phyloP scores from a whole-genome alignment of 2,329 filamentous ascomycete genomes.

The Pseudocercospora musae region DNA sequence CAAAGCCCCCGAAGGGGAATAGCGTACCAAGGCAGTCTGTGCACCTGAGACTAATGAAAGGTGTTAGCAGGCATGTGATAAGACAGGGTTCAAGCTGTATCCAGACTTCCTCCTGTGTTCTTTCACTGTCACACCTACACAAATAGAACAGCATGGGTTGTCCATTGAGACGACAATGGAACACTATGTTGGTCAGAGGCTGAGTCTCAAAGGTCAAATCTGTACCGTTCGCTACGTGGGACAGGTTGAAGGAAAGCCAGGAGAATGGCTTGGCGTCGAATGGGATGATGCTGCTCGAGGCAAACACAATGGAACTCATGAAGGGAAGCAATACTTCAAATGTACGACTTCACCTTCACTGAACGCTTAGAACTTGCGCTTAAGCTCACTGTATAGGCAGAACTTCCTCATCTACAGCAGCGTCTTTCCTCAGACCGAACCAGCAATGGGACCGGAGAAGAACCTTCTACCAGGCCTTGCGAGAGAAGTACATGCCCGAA shows the following conservation, averaged over 20 bases:
- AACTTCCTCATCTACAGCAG: conserved; percentile 65
- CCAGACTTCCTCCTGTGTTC: not conserved
- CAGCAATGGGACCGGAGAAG: conserved; percentile 65
- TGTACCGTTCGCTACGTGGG: conserved; percentile 88
- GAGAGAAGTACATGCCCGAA: conserved; percentile 71
- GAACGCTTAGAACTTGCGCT: conserved; percentile 14
- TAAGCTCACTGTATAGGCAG: conserved; percentile 48
- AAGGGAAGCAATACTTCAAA: conserved; percentile 74
- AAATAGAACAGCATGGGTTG: conserved; percentile 3
- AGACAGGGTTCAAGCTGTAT: not conserved
- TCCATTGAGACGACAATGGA: not conserved
- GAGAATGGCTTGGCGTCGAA: conserved; percentile 89
- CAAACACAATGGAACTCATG: conserved; percentile 85
- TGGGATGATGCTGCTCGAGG: conserved; percentile 87
- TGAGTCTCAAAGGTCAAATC: conserved; percentile 71
- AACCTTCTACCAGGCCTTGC: conserved; percentile 75
- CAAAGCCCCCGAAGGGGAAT: too few species aligned
- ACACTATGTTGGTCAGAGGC: conserved; percentile 59
- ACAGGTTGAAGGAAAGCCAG: conserved; percentile 68
- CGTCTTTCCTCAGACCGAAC: conserved; percentile 81
- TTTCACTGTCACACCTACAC: not conserved
- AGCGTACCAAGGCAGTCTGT: too few species aligned
- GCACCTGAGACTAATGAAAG: too few species aligned
- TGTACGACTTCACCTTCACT: conserved; percentile 53
- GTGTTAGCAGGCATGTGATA: not conserved